Base-by-base conservation (phyloP, 176 grass and related monocot genomes). In the Pharus latifolius region DNA sequence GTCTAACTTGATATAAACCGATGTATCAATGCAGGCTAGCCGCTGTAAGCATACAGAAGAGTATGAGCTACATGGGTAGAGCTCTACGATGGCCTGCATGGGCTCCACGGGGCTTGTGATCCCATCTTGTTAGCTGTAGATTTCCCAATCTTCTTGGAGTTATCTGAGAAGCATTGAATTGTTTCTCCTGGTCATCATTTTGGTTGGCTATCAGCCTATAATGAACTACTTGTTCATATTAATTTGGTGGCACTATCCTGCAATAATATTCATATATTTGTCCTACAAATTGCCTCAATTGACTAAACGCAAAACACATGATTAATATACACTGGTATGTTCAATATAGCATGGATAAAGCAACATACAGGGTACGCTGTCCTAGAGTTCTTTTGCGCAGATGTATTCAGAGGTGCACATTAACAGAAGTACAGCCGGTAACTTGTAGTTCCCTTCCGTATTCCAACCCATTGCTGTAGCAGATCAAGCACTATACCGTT, bases 401-500 rank as follows among this genome's bases (percentile, higher is more conserved):
- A 66, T 35, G 46, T 13, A 28, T 27, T 34, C 6, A 7, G 41
- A 52, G 25, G 12, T 29, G 57, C 14, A 46, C 28, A 68, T 35
- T 53, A 14, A 67, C 41, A 69, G n/a, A 59, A 51, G 67, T 40
- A 15, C 60, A 55, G 20, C 5, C 20, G 9, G 54, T 6, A 34
- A 33, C 63, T 4, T 31, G 29, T 32, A 65, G 8, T 4, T 38
- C 4, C 35, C 35, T 38, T 38, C 9, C 4, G 6, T 38, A 38
- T 38, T 9, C 6, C 35, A 4, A 4, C 4, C 35, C 35, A 38
- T 4, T 38, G 8, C 31, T 37, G 34, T 57, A 62, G 32, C 48
- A 18, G 10, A 60, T 96, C 92, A 96, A 78, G 88, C 85, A 35
- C 88, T 90, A 64, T 89, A 83, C 9, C 83, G 88, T 33, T 53